Conservation (phyloP, 208 protist species). For the Leishmania braziliensis region DNA sequence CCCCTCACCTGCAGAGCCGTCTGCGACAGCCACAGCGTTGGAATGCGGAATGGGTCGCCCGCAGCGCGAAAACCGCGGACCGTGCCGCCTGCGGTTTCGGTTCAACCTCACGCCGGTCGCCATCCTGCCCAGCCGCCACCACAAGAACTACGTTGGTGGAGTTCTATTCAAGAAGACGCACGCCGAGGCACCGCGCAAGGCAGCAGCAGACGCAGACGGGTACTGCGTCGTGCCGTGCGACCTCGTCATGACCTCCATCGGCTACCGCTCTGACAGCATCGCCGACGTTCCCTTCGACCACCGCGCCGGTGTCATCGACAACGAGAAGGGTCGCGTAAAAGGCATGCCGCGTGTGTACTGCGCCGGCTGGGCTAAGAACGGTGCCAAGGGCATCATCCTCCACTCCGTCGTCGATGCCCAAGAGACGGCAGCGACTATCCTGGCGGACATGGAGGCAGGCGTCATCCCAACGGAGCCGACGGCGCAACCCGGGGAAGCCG, state of each 20-base stretch:
- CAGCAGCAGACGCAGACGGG: constrained; percentile 8
- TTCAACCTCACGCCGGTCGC: constrained; percentile 71
- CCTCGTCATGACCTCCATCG: constrained; percentile 86
- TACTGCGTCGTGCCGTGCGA: constrained; percentile 83
- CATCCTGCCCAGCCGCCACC: constrained; percentile 55
- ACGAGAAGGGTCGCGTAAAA: constrained; percentile 67
- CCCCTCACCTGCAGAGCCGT: background rate
- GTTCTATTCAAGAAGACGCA: constrained; percentile 63
- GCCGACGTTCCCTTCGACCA: constrained; percentile 82
- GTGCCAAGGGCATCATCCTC: constrained; percentile 90
- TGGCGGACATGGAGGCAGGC: constrained; percentile 60
- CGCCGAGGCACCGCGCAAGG: background rate
- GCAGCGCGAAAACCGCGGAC: constrained; percentile 29
- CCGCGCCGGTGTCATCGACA: constrained; percentile 60
- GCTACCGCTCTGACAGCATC: constrained; percentile 63
- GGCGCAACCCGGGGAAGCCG: constrained; percentile 15
- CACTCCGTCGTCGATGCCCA: constrained; percentile 81
- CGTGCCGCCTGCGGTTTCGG: constrained; percentile 70
- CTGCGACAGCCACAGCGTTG: background rate
- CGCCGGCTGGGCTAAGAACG: constrained; percentile 92
- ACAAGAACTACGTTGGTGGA: constrained; percentile 59
- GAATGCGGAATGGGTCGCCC: background rate
- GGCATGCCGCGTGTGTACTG: constrained; percentile 86
- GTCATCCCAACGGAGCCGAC: constrained; percentile 45
- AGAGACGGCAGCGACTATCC: constrained; percentile 62